These are phyloP conservation scores for Aspergillus sp. DNA, from an alignment of 2,329 filamentous ascomycete genomes.

Conservation along the genomic window DNA sequence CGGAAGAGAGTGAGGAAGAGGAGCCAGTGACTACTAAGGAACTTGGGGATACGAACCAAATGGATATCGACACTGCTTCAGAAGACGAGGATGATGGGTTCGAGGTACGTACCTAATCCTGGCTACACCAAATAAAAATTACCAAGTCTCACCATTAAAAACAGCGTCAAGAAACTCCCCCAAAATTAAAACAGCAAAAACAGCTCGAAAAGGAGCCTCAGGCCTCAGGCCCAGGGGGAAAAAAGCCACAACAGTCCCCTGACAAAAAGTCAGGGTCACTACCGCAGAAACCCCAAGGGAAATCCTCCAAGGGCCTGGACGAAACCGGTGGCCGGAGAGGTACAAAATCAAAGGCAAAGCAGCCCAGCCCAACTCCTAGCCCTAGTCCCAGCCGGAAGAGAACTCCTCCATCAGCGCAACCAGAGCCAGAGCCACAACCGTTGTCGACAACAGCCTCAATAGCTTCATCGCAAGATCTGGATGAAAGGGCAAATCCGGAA, in stretches of 20 bases:
- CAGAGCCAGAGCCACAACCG: not conserved
- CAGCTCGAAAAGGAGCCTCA: conserved; percentile 4
- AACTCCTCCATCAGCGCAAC: not conserved
- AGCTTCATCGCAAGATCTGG: not conserved
- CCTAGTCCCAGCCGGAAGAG: not conserved
- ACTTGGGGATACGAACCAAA: conserved; percentile 3
- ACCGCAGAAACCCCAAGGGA: conserved; percentile 5
- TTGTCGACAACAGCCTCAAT: conserved; percentile 1
- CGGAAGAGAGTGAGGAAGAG: not conserved
- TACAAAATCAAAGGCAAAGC: conserved; percentile 9
- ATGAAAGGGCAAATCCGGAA: not conserved
- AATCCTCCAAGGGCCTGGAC: conserved; percentile 14
- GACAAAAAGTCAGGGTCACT: conserved; percentile 1
- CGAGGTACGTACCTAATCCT: conserved; percentile 21
- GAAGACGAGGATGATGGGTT: conserved; percentile 30
- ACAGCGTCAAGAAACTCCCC: conserved; percentile 31
- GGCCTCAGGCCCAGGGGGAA: conserved; percentile 3
- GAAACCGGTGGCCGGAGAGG: conserved; percentile 18
- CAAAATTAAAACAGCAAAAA: conserved; percentile 15
- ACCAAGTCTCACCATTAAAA: not conserved
- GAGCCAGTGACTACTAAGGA: not conserved
- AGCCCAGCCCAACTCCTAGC: not conserved
- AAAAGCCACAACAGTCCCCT: not conserved
- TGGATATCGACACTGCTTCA: conserved; percentile 15
- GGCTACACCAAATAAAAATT: not conserved